A percentile compares a stretch with the other conserved stretches of the same genome.
Evolutionary conservation across 2,329 filamentous ascomycete species (phyloP).

Genomic region (Thielaviopsis ethacetica): DNA sequence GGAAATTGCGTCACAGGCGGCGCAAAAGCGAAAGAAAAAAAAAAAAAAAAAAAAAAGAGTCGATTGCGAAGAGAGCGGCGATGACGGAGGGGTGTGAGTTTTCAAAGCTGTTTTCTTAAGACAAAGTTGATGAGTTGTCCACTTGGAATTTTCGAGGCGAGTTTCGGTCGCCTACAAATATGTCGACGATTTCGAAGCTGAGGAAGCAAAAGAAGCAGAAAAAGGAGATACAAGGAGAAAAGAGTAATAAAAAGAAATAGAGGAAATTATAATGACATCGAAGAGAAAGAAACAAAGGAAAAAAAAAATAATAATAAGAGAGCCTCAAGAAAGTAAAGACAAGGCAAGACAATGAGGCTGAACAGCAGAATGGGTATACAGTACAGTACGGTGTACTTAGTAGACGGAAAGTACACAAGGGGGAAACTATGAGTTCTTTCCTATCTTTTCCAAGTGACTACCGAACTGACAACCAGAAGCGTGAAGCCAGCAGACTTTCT

Average conservation of each 20-base stretch:
- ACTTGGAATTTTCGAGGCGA: background rate
- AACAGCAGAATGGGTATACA: background rate
- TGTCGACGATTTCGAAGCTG: background rate
- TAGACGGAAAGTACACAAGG: background rate
- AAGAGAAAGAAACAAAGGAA: background rate
- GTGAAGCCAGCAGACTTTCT: background rate
- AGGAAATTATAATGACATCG: background rate
- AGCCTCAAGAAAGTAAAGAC: no score
- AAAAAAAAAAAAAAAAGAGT: no score
- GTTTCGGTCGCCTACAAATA: background rate
- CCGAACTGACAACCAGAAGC: background rate
- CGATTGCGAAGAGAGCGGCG: background rate
- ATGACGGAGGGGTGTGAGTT: background rate
- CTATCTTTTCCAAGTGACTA: background rate
- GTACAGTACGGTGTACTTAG: no score
- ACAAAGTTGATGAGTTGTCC: background rate
- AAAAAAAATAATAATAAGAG: no score
- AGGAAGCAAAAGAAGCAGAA: background rate
- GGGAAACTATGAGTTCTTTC: background rate
- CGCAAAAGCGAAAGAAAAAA: background rate
- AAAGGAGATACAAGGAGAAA: background rate
- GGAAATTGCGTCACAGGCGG: background rate
- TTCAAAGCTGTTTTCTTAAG: background rate
- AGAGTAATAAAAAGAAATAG: background rate
- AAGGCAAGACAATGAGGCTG: background rate